These are phyloP conservation scores for Apiospora sp. DNA, from an alignment of 2,329 filamentous ascomycete species.

Conservation along the genomic window DNA sequence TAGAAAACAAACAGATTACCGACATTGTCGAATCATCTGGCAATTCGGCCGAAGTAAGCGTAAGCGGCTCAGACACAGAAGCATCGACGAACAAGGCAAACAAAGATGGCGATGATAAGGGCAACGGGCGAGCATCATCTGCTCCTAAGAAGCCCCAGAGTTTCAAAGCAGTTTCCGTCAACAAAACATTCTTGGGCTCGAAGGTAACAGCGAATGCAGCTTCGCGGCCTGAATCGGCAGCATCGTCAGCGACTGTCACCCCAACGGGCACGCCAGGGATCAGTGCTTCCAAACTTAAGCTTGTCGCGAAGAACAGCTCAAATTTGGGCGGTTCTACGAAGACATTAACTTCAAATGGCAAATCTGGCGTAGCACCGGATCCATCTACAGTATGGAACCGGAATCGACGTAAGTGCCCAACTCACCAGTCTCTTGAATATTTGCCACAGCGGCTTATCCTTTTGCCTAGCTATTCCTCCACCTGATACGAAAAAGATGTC, in stretches of 20 bases:
- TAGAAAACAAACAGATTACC: constrained; percentile 65
- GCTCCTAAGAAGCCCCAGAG: constrained; percentile 76
- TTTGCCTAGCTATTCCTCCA: constrained; percentile 61
- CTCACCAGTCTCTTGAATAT: constrained; percentile 28
- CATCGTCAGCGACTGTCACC: constrained; percentile 53
- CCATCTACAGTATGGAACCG: constrained; percentile 86
- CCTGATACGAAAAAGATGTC: constrained; percentile 84
- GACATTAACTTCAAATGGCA: constrained; percentile 61
- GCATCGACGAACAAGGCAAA: constrained; percentile 66
- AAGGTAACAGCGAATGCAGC: constrained; percentile 60
- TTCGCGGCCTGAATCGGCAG: constrained; percentile 57
- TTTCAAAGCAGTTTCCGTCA: constrained; percentile 87
- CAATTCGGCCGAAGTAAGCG: constrained; percentile 71
- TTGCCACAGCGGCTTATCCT: constrained; percentile 29
- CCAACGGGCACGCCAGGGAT: constrained; percentile 56
- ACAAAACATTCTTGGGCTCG: constrained; percentile 82
- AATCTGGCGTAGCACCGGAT: constrained; percentile 70
- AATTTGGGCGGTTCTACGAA: constrained; percentile 61
- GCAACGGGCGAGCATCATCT: constrained; percentile 65
- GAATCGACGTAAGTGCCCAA: constrained; percentile 72
- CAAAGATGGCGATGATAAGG: constrained; percentile 64
- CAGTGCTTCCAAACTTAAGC: constrained; percentile 69
- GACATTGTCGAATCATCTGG: constrained; percentile 65
- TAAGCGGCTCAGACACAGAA: constrained; percentile 81
- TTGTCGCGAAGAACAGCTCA: constrained; percentile 78